These are phyloP conservation scores for Penicillium sp. DNA, from an alignment of 2,329 filamentous ascomycete genomes.

Conservation along the genomic window DNA sequence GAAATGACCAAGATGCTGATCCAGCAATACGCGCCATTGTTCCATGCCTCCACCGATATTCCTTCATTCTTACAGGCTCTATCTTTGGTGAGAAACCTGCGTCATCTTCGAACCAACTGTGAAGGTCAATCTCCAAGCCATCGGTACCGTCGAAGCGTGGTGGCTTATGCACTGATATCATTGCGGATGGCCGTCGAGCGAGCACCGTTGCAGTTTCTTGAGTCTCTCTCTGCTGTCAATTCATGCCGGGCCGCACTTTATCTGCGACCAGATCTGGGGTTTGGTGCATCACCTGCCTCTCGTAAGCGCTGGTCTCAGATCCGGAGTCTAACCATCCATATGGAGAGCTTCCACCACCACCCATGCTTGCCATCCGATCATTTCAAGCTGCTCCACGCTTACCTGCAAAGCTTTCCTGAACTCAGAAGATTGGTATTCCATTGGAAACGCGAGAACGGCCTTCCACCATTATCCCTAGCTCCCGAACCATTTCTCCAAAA, in stretches of 20 bases:
- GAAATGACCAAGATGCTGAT: constrained; percentile 79
- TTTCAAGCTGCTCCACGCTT: constrained; percentile 77
- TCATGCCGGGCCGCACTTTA: constrained; percentile 75
- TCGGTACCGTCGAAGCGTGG: constrained; percentile 71
- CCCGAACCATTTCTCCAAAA: constrained; percentile 64
- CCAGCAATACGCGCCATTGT: constrained; percentile 82
- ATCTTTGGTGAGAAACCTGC: constrained; percentile 65
- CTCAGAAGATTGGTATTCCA: constrained; percentile 73
- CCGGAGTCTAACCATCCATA: constrained; percentile 68
- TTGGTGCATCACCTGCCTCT: constrained; percentile 72
- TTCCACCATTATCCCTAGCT: constrained; percentile 69
- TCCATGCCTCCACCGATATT: constrained; percentile 86
- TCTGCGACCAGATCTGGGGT: constrained; percentile 70
- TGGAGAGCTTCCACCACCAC: constrained; percentile 63
- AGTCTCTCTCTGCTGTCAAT: constrained; percentile 69
- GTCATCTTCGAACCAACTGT: constrained; percentile 73
- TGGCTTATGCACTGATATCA: constrained; percentile 87
- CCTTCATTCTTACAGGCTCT: constrained; percentile 78
- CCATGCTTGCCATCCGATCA: constrained; percentile 66
- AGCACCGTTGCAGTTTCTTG: constrained; percentile 63
- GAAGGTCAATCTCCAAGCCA: constrained; percentile 68
- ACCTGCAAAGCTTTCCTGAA: constrained; percentile 66
- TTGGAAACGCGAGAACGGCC: constrained; percentile 72
- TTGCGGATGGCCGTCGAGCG: constrained; percentile 80
- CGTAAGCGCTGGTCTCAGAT: constrained; percentile 76